A percentile compares a stretch with the other conserved stretches of the same genome.
These are phyloP conservation scores for Fusarium camptoceras DNA, from an alignment of 2,329 filamentous ascomycete species.

Conservation along the genomic window DNA sequence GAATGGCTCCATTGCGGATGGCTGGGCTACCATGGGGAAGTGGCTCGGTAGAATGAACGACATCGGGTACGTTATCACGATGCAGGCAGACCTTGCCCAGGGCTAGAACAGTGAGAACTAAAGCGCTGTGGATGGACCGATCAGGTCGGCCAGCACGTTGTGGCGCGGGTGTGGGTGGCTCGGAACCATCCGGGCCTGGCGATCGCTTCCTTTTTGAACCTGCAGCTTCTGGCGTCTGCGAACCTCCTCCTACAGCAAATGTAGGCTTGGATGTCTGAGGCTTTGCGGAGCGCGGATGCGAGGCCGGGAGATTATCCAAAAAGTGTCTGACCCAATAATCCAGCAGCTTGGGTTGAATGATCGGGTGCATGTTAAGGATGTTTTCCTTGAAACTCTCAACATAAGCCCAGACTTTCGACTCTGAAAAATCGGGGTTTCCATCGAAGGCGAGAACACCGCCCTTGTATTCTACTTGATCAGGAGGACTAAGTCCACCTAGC, in stretches of 20 bases:
- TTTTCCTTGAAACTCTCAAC: constrained; percentile 69
- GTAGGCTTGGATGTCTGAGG: constrained; percentile 48
- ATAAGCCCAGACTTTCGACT: constrained; percentile 63
- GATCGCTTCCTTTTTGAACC: constrained; percentile 69
- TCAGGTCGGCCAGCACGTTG: constrained; percentile 64
- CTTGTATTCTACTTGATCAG: constrained; percentile 55
- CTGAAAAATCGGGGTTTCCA: constrained; percentile 67
- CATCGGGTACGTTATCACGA: constrained; percentile 66
- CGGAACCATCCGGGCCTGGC: constrained; percentile 54
- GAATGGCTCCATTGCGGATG: constrained; percentile 62
- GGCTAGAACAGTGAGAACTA: constrained; percentile 85
- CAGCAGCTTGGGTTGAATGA: constrained; percentile 66
- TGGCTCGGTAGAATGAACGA: constrained; percentile 58
- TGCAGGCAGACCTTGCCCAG: constrained; percentile 83
- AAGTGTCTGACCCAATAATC: constrained; percentile 66
- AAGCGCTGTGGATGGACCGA: constrained; percentile 80
- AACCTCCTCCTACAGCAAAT: constrained; percentile 49
- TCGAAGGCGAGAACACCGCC: constrained; percentile 55
- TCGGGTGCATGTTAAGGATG: constrained; percentile 74
- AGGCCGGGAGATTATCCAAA: constrained; percentile 59
- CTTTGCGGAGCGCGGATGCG: constrained; percentile 46
- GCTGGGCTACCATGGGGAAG: constrained; percentile 52
- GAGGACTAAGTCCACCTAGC: constrained; percentile 63
- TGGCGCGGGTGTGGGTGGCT: constrained; percentile 48
- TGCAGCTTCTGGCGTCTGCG: constrained; percentile 46